Base-by-base conservation (phyloP, 2,329 filamentous ascomycete genomes). In the Fusarium armeniacum region DNA sequence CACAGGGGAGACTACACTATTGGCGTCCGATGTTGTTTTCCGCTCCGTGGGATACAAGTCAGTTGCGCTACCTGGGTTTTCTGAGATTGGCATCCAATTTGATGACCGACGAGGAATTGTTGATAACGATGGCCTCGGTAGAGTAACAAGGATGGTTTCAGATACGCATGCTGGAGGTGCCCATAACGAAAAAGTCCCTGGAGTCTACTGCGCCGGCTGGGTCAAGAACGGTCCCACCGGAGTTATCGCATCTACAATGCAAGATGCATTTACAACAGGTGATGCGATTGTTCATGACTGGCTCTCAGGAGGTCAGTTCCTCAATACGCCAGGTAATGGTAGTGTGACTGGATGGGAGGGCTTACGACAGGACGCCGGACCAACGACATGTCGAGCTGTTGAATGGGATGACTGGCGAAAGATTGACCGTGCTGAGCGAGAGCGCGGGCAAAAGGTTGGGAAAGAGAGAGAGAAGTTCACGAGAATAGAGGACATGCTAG, bases 41-140 rank as follows among this genome's bases (percentile, higher is more conserved):
- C 89, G 94, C 20, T 97, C 93, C n/a, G 94, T 99, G 44, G 96
- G 96, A 9, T 99, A 99, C 82, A 93, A 93, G 73, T 94, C 94
- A 0, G 86, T 91, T 33, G 84, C 93, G 1, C 82, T 99, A 1
- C 86, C 89, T 0, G 95, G 93, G 0, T 91, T 98, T 69, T 79
- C 84, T 2, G 87, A 91, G 6, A 81, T 95, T 0, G 90, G 90
- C 3, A 89, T 98, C 44, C 88, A 90, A 11, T 99, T 99, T 75
- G 90, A 98, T 76, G 80, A 86, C 2, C 82, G 83, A 10, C 86
- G 87, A 4, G 96, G 95, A 6, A 86, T 95, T 22, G 91, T 99
- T 47, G 89, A 88, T 38, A 97, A 98, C 75, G 94, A 98, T 77
- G 87, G 90, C 2, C 81, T 88, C 33, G 96, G 96, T 1, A 89